A percentile compares a stretch with the other conserved stretches of the same genome.
Evolutionary conservation across 179 eudicot genomes (phyloP).

Genomic region (Carnegiea gigantea): DNA sequence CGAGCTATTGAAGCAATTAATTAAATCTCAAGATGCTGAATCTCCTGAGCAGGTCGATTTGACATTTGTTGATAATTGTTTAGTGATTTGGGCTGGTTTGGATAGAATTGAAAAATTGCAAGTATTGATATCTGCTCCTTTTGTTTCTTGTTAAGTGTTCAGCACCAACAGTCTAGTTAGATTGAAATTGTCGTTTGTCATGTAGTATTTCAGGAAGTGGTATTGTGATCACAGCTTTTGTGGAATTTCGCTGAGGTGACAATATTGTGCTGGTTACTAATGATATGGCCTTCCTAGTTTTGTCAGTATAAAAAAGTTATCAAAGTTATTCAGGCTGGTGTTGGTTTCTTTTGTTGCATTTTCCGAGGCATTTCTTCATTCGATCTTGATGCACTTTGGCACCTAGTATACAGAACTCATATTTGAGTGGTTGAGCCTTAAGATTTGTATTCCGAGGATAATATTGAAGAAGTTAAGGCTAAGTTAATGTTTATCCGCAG

Average conservation of each 20-base stretch:
- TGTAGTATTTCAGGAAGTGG: neutral
- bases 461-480: neutral
- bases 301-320: too few species aligned
- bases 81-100: neutral
- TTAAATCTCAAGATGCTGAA: slow-evolving; percentile 37
- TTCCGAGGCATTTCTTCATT: neutral
- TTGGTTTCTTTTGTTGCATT: neutral
- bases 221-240: too few species aligned
- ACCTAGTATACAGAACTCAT: neutral
- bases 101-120: neutral
- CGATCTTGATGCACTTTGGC: neutral
- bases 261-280: too few species aligned
- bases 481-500: neutral
- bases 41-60: slow-evolving; percentile 69
- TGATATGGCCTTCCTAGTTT: too few species aligned
- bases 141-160: neutral
- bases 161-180: neutral
- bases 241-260: too few species aligned
- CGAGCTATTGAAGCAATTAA: slow-evolving; percentile 39
- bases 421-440: neutral
- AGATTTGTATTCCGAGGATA: neutral
- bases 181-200: neutral
- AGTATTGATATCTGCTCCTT: neutral
- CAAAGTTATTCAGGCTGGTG: neutral
- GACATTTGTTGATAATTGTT: neutral